Base-by-base conservation (phyloP, 768 basidiomycete species). In the Tricholoma matsutake region DNA sequence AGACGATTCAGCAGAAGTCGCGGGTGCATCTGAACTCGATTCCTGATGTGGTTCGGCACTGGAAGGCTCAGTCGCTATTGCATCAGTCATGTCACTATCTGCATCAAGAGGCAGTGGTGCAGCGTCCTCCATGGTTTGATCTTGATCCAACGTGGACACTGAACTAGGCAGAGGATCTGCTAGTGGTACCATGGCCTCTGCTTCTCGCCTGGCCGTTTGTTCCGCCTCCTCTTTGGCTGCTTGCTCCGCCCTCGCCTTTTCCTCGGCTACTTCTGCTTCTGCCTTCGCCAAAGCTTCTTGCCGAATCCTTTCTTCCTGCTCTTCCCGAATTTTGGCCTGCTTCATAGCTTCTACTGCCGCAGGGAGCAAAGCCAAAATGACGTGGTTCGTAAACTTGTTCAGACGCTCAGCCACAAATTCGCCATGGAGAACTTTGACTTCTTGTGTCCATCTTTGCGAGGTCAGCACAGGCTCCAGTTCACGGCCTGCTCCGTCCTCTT, bases 391-490 rank as follows among this genome's bases (percentile, higher is more conserved):
- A 13, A 97, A 69, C 65, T 85, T 91, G 22, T 73, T 78, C 18
- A 86, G 79, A 18, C 93, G 83, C 60, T 91, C 87, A 10, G 81
- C 72, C 8, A 87, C 83, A 61, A 89, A 89, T 64, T 86, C 86
- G 14, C 91, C 88, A 60, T 94, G 87, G 22, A 92, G 75, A 32
- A 92, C 86, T 68, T 90, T 92, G 62, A 85, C 86, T 72, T 96
- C 95, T 69, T 96, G 94, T 1, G 83, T 77, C 96, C 96, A 98
- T 60, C 96, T 84, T 67, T 93, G 91, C 31, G 88, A 70, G 1
- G 95, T 96, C 9, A 91, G 79, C 58, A 92, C 75, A 1, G 94
- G 93, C 32, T 91, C 87, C 54, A 94, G 87, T 49, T 86, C 86
- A 37, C 85, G 86, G 41, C 75, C 81, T 62, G 86, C 84, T 61